Conservation (phyloP, 495 filamentous ascomycete genomes). For the Bathelium albidoporum region DNA sequence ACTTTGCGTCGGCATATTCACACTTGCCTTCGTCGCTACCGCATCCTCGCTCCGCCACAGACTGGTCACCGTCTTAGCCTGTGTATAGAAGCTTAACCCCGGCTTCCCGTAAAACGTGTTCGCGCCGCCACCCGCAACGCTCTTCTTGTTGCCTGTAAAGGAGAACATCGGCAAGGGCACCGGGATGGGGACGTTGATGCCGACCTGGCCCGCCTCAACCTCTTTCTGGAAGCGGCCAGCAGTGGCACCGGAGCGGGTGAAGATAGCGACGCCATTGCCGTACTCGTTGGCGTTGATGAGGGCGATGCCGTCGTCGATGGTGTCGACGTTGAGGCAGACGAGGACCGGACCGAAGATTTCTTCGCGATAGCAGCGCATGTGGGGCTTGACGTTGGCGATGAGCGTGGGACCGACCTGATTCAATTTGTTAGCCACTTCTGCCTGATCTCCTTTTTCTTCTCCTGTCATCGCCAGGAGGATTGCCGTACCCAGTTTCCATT, state of each 20-base stretch:
- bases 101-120: slow-evolving; percentile 93
- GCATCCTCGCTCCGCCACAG: slow-evolving; percentile 83
- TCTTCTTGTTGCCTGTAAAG: slow-evolving; percentile 98
- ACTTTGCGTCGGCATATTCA: slow-evolving; percentile 84
- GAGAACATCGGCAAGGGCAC: slow-evolving; percentile 93
- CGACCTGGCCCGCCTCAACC: slow-evolving; percentile 71
- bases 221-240: slow-evolving; percentile 56
- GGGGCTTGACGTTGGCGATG: slow-evolving; percentile 80
- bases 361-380: slow-evolving; percentile 91
- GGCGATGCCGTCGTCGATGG: slow-evolving; percentile 65
- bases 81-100: slow-evolving; percentile 88
- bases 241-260: slow-evolving; percentile 53
- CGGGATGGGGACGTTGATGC: slow-evolving; percentile 59
- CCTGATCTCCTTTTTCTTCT: no score
- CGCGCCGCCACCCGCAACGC: slow-evolving; percentile 82
- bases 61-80: slow-evolving; percentile 94
- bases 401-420: slow-evolving; percentile 73
- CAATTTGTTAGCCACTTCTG: slow-evolving; percentile 14
- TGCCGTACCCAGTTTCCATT: slow-evolving; percentile 81
- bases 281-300: slow-evolving; percentile 61
- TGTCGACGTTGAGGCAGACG: slow-evolving; percentile 72
- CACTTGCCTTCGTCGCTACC: slow-evolving; percentile 64
- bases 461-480: background rate
- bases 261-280: slow-evolving; percentile 61
- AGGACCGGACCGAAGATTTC: slow-evolving; percentile 97